Base-by-base conservation (phyloP, 2,329 filamentous ascomycete genomes). In the Colletotrichum sp. region DNA sequence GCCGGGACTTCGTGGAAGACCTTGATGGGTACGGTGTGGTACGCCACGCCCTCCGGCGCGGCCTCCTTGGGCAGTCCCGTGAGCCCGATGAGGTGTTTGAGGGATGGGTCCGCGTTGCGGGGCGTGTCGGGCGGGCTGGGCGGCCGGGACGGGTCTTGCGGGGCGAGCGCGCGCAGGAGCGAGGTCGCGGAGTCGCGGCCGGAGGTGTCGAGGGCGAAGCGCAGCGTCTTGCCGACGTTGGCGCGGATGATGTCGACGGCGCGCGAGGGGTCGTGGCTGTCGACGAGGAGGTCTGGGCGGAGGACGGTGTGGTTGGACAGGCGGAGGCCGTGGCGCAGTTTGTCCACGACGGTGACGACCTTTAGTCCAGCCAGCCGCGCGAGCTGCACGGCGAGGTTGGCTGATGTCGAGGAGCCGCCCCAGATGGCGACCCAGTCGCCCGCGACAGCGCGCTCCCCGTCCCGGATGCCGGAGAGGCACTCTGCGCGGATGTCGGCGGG, bases 361-460 rank as follows among this genome's bases (percentile, higher is more conserved):
- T 87, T 90, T 0, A 96, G 83, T 0, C 93, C 93, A 0, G 89
- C 90, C 0, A 94, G 85, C 55, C 92, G 91, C 1, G 94, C 93
- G 2, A 96, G 87, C 79, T 96, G 94, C 5, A 93, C 88, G 0
- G 90, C 87, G 8, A 94, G 86, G 77, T 92, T 90, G 0, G 93
- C 94, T 2, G 92, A 94, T 0, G 93, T 94, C 1, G 93, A 94
- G 2, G 93, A 95, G 87, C 91, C 94, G 72, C 94, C 94, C 94
- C 94, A 96, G 63, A 96, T 91, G 2, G 91, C 91, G 52, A 96
- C 84, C 90, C 93, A 95, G 75, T 96, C 94, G 0, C 92, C 93
- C 0, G 83, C 79, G 57, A 86, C 85, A 1, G 92, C 89, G 11
- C 92, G 85, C 77, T 94, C 92, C 0, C 82, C 79, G 2, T 85